Base-by-base conservation (phyloP, 805 yeast species). In the Myxozyma neglecta region DNA sequence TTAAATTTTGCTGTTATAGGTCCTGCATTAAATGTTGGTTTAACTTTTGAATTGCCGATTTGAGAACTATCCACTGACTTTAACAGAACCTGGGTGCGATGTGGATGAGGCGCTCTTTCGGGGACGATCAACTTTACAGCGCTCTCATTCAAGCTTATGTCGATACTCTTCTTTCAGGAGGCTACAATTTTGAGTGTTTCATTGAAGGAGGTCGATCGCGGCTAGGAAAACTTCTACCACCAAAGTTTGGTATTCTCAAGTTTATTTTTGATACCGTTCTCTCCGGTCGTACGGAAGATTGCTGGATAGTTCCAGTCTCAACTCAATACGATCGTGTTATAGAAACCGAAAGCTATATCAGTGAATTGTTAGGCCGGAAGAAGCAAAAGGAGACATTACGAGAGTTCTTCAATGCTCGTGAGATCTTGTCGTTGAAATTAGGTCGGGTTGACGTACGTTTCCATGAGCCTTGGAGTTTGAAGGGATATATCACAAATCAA, bases 181-280 rank as follows among this genome's bases (percentile, higher is more conserved):
- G 85, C 53, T 73, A 79, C 58, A 80, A 80, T 65, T 74, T 84
- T 63, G 87, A 85, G 69, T 83, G 85, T 61, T 84, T 84, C 67
- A 81, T 84, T 54, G 88, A 84, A 70, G 88, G 88, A n/a, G 83
- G 86, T 0, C 77, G 88, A 44, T 83, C 87, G 1, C 76, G 88
- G 61, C 84, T 85, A 63, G 88, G 88, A n/a, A 85, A 85, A 68
- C 73, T 84, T 39, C 75, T 85, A 24, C 76, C 84, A 32, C 88
- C 88, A 13, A 85, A 84, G 69, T 83, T 81, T 68, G 88, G 88
- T 6, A 80, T 84, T 51, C 76, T 84, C 64, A 84, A 84, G 70
- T 80, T 79, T 50, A 74, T 84, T 47, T 73, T 80, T 40, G 81
- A 81, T 59, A 76, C 83, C 14, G 77, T 81, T 40, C 69, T 78